Evolutionary conservation across 148 eudicot genomes (phyloP), one percentile per base, ranked within the genome.

Genomic region (Cornus florida): DNA sequence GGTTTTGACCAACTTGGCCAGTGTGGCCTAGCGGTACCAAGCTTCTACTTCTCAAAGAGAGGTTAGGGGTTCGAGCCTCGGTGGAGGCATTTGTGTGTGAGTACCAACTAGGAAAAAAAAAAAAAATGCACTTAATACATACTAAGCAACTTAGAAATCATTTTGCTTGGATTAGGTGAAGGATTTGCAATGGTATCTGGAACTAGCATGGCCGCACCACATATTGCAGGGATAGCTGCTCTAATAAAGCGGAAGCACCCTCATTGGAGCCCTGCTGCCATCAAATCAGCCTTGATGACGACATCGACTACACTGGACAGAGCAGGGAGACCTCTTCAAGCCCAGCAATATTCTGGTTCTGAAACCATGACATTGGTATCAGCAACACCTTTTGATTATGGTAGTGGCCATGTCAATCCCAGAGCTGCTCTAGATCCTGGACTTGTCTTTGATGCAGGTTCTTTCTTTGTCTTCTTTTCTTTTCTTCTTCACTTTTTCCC

Each of bases 161-260:
- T 64, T 19, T 82, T 70, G 46, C 20, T 74, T 71, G 73, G 69
- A 79, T 16, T 93, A 96, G 99, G 99, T 69, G 98, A 94, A 90
- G 93, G 89, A 66, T 97, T 97, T 83, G 99, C 99, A 5, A 84
- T 97, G 97, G 89, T 97, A 77, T 97, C 99, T 71, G 99, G 99
- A 72, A 97, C 99, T 13, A 97, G 99, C 94, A 97, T 97, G 99
- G 98, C 99, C 71, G 98, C 99, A 31, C 99, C 99, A 32, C 99
- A 97, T 85, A 92, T 97, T 71, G 90, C 99, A 2, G 99, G 99
- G 56, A 97, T 97, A 80, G 99, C 99, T 35, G 98, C 99, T 75
- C 92, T 97, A 11, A 74, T 97, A 73, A 97, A 97, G 95, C 99
- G 94, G 80, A 90, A 91, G 85, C 94, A 94, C 78, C 98, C 93